Conservation (phyloP, 2,329 filamentous ascomycete genomes). For the Sporothrix sp. region DNA sequence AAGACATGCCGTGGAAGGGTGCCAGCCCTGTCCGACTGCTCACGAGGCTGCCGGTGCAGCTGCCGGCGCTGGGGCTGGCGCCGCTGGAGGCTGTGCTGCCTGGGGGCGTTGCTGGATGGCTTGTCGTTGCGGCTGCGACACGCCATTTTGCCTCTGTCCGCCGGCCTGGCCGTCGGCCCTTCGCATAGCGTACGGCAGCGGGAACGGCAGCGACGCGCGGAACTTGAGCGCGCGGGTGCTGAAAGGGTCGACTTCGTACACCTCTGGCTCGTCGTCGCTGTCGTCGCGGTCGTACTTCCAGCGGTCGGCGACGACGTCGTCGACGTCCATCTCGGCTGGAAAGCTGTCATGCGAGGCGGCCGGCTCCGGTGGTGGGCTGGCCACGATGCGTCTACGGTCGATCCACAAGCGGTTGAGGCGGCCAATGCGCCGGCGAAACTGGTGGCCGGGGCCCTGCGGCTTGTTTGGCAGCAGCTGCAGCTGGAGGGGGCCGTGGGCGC, state of each 20-base stretch:
- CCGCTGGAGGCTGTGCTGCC: constrained; percentile 1
- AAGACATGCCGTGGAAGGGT: too few species aligned
- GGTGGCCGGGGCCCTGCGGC: constrained; percentile 35
- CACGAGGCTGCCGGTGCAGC: neutral
- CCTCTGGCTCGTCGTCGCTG: constrained; percentile 65
- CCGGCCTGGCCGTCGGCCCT: constrained; percentile 9
- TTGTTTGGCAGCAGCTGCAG: constrained; percentile 24
- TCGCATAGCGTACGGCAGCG: constrained; percentile 17
- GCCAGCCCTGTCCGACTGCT: too few species aligned
- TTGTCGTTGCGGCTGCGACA: constrained; percentile 10
- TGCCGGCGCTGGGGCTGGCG: constrained; percentile 16
- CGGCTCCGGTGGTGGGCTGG: constrained; percentile 35
- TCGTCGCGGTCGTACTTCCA: constrained; percentile 87
- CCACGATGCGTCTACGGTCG: constrained; percentile 62
- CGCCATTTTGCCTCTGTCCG: constrained; percentile 2
- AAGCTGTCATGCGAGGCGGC: neutral
- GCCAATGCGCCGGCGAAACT: constrained; percentile 75
- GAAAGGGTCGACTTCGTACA: constrained; percentile 67
- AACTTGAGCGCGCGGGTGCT: constrained; percentile 51
- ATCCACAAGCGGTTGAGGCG: constrained; percentile 80
- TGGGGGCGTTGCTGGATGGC: constrained; percentile 16
- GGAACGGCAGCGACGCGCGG: constrained; percentile 47
- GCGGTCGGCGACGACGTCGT: constrained; percentile 49
- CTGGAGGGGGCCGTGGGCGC: too few species aligned
- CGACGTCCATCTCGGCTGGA: constrained; percentile 19